phyloP scores from a whole-genome alignment of 2,329 filamentous ascomycete genomes.

The Diatrype stigma region DNA sequence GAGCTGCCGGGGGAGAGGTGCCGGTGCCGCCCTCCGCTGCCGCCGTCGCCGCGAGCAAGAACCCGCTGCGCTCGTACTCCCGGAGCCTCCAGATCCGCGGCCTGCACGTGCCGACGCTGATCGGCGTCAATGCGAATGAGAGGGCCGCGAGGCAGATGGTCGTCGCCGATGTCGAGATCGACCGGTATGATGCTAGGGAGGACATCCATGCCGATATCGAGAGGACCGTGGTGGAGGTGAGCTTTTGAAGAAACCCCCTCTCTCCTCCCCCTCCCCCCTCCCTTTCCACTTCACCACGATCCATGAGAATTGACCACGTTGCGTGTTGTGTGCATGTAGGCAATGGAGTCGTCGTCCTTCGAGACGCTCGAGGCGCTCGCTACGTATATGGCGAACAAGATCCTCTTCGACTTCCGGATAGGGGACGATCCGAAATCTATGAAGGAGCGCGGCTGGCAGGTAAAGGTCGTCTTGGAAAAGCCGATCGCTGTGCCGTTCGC shows the following conservation, averaged over 20 bases:
- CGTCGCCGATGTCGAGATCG: conserved; percentile 58
- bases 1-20: conserved; percentile 23
- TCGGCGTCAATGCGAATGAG: conserved; percentile 72
- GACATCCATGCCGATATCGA: conserved; percentile 58
- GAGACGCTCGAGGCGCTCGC: conserved; percentile 62
- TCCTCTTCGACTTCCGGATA: conserved; percentile 40
- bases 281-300: too few species aligned
- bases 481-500: conserved; percentile 70
- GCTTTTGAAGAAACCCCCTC: conserved; percentile 16
- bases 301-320: too few species aligned
- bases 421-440: conserved; percentile 29
- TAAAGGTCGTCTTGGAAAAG: conserved; percentile 64
- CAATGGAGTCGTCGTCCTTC: conserved; percentile 52
- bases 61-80: conserved; percentile 25
- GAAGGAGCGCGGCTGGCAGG: conserved; percentile 41
- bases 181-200: conserved; percentile 39
- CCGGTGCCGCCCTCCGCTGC: conserved; percentile 9
- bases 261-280: neutral
- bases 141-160: conserved; percentile 62
- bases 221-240: conserved; percentile 56
- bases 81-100: conserved; percentile 47
- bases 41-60: conserved; percentile 11
- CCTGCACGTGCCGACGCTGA: conserved; percentile 61
- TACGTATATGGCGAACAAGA: conserved; percentile 39
- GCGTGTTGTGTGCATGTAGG: conserved; percentile 29